These are phyloP conservation scores for Eucalyptus cladocalyx DNA, from an alignment of 345 rosid genomes.

Conservation along the genomic window DNA sequence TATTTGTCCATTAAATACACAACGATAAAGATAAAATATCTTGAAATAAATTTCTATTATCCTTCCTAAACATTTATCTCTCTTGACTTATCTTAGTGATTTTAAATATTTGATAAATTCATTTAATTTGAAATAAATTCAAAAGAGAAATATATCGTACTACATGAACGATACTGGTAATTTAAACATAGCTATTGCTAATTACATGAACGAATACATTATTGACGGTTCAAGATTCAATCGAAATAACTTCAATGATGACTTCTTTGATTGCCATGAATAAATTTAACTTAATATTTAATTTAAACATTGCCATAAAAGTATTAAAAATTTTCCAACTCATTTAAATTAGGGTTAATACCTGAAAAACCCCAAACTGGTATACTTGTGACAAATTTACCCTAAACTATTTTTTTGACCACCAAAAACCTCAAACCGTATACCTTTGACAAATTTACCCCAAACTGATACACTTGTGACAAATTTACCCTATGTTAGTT, in stretches of 20 bases:
- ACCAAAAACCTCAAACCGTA: too few relatives aligned
- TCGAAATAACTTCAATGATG: background rate
- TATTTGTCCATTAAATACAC: background rate
- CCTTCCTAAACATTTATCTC: background rate
- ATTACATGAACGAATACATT: background rate
- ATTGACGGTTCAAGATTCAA: background rate
- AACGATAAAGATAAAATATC: background rate
- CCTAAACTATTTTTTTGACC: too few relatives aligned
- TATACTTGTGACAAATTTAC: too few relatives aligned
- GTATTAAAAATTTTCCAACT: background rate
- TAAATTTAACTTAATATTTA: background rate
- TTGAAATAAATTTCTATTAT: background rate
- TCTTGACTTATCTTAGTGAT: background rate
- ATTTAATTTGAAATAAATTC: background rate
- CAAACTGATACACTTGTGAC: too few relatives aligned
- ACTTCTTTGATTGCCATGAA: background rate
- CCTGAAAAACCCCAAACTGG: too few relatives aligned
- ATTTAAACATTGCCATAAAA: background rate
- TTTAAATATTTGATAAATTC: background rate
- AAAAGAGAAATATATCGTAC: background rate
- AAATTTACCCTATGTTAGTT: too few relatives aligned
- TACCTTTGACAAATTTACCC: too few relatives aligned
- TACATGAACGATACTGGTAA: background rate
- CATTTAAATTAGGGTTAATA: too few relatives aligned
- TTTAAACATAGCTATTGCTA: background rate